Base-by-base conservation (phyloP, 2,329 filamentous ascomycete genomes). In the Eurotiales sp. region DNA sequence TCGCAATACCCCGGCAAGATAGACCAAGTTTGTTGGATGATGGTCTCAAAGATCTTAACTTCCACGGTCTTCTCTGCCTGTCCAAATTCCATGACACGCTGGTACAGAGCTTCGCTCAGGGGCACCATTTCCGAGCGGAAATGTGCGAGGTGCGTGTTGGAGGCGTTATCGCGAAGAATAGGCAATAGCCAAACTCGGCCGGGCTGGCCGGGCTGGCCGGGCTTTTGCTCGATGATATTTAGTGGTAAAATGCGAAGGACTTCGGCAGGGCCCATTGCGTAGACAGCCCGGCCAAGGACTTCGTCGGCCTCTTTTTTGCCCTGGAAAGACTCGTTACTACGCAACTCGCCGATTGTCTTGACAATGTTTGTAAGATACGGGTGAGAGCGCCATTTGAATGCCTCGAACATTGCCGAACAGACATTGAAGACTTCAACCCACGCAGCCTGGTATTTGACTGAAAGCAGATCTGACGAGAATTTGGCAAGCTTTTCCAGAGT, bases 371-470 rank as follows among this genome's bases (percentile, higher is more conserved):
- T 77, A 56, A 97, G 77, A 55, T 90, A 85, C 5, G 91, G 90
- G 60, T 86, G 81, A 2, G 91, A 84, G 54, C 85, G 85, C 92
- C 92, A 97, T 60, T 87, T 83, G 53, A 96, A 75, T 2, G 86
- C 81, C 61, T 56, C 89, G 58, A 96, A 96, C 75, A 96, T 88
- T 49, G 89, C 87, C 7, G 84, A 84, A 30, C 96, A 78, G 7
- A 96, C 88, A 59, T 85, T 89, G 73, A 97, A 97, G 1, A 95
- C 90, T 67, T 99, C 91, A 72, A 88, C 84, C 89, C 92, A 96
- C 3, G 93, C 93, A 22, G 86, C 84, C 72, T 97, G 93, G 64
- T 91, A 99, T 64, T 93, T 93, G 34, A 97, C 84, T 46, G 84
- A 91, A 41, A 99, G 77, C 7, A 97, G 77, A 32, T 86, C 82